Evolutionary conservation across 108 stramenopile species (phyloP).

Genomic region (Nitzschia palea): DNA sequence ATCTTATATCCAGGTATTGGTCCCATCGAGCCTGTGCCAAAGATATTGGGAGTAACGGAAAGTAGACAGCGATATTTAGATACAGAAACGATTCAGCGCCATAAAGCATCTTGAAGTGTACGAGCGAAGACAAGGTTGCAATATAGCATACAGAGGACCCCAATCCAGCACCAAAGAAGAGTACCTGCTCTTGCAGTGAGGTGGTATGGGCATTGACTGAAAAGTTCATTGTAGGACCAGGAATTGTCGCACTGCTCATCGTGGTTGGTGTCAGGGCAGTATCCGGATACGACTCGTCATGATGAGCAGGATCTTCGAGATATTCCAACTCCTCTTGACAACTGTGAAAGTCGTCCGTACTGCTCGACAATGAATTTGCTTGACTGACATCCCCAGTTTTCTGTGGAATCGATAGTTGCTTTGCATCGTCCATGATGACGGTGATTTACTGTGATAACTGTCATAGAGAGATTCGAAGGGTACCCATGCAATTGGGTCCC

Average conservation of each 20-base stretch:
- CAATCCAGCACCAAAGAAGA: conserved; percentile 30
- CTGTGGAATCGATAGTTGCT: too few species aligned
- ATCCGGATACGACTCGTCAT: too few species aligned
- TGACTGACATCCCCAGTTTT: too few species aligned
- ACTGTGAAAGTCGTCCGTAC: neutral
- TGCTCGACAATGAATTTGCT: too few species aligned
- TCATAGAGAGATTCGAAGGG: too few species aligned
- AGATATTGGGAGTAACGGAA: conserved; percentile 40
- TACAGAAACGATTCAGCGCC: conserved; percentile 34
- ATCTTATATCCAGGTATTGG: conserved; percentile 20
- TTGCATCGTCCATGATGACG: too few species aligned
- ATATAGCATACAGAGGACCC: conserved; percentile 34
- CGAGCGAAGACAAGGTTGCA: conserved; percentile 40
- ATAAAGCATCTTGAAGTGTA: conserved; percentile 32
- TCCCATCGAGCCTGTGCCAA: conserved; percentile 40
- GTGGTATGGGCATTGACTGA: neutral
- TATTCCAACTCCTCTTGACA: neutral
- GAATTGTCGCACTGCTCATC: too few species aligned
- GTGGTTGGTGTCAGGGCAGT: too few species aligned
- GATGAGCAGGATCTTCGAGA: too few species aligned
- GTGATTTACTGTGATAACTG: too few species aligned
- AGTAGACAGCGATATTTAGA: conserved; percentile 37
- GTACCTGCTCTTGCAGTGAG: conserved; percentile 5
- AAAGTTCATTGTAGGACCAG: neutral
- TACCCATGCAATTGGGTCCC: too few species aligned